These are phyloP conservation scores for Chenopodium berlandieri DNA, from an alignment of 148 eudicot genomes.

Conservation along the genomic window DNA sequence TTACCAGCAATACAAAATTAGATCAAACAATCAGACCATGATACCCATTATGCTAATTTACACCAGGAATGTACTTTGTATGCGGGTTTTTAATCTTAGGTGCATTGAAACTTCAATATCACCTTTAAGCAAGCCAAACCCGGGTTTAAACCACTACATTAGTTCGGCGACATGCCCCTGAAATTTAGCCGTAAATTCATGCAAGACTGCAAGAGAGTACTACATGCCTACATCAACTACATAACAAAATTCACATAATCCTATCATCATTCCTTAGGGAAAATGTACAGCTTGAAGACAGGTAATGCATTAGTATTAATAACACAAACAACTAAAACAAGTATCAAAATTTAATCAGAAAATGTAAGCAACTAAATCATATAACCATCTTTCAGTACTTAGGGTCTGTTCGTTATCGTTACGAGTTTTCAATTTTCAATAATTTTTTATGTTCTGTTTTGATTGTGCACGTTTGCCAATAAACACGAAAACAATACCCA, in stretches of 20 bases:
- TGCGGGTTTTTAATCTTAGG: no score
- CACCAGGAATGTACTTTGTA: neutral
- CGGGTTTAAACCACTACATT: neutral
- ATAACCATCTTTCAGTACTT: no score
- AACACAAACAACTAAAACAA: no score
- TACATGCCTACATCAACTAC: neutral
- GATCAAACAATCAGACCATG: neutral
- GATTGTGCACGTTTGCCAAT: no score
- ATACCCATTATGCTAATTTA: neutral
- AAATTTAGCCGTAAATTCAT: neutral
- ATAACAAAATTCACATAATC: neutral
- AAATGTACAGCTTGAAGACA: no score
- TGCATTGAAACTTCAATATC: neutral
- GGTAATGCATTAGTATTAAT: no score
- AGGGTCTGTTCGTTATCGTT: no score
- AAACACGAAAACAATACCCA: slow-evolving; percentile 6
- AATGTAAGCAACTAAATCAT: no score
- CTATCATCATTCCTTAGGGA: neutral
- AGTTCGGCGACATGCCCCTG: neutral
- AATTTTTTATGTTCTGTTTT: no score
- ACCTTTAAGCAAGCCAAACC: neutral
- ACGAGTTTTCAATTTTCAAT: no score
- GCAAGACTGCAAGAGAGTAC: neutral
- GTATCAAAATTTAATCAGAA: no score
- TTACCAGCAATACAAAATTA: neutral